Base-by-base conservation (phyloP, 345 rosid genomes). In the Eucalyptus albens region DNA sequence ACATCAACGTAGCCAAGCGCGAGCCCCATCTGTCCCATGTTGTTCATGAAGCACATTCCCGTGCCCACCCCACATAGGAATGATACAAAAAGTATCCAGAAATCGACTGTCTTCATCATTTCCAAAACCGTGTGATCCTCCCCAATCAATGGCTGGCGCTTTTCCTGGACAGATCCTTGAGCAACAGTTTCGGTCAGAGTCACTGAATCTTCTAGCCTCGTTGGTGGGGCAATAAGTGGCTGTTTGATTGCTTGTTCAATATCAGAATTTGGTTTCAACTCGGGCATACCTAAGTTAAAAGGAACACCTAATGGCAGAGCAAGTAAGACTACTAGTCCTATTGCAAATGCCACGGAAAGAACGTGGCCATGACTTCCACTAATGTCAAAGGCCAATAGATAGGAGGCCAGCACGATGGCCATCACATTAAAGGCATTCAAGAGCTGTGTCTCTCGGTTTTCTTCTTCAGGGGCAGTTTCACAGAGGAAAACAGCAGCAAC, bases 1-100 rank as follows among this genome's bases (percentile, higher is more conserved):
- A 92, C 93, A 49, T 95, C 93, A 4, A 89, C 49, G 91, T 91
- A 91, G 31, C 95, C 97, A 19, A 93, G 96, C 19, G 95, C 94
- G 12, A 91, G 93, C 67, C 94, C 94, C 88, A 95, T 95, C 89
- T 95, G 97, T 24, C 94, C 97, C 94, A 94, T 91, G 89, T 95
- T 94, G 92, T 94, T 93, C 92, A 94, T 93, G 47, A 94, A 77
- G 47, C 83, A 40, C 83, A 77, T 77, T 77, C 83, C 83, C 8
- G 83, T 77, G 83, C 83, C 83, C 83, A 77, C 83, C 27, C 83
- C 83, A 6, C 47, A 77, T 40, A 40, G 15, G 26, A 77, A 77
- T 7, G 83, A 77, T 11, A 6, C 47, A 7, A 77, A 37, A 37
- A 77, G 83, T 77, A 77, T 77, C 83, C 83, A 40, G 47, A 77